Evolutionary conservation across 2,329 filamentous ascomycete genomes (phyloP), one percentile per base, ranked within the genome.

Genomic region (Cladosporium sp.): DNA sequence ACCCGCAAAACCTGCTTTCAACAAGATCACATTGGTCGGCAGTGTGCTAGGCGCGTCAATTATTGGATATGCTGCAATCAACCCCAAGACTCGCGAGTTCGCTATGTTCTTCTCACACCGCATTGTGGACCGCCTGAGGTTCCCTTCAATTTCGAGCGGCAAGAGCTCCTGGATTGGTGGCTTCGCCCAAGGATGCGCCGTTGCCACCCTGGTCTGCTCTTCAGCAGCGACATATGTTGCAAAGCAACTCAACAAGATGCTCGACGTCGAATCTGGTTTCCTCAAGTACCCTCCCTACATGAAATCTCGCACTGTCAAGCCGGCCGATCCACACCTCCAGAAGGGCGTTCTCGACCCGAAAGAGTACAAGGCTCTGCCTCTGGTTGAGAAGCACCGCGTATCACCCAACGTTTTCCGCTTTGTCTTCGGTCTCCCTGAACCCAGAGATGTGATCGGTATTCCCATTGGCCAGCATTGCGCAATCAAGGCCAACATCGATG

Each of bases 1-100:
- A 17, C 8, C 28, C 96, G 76, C 95, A 83, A 77, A 83, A 85
- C 77, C 82, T 97, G 10, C 25, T 25, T 36, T 22, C 47, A 36
- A 89, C 90, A 62, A 93, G 96, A 12, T 28, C 52, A 47, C 34
- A 2, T 25, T 55, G 19, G 32, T 55, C 20, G 52, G 52, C 40
- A 45, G 52, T 25, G 28, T 55, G 9, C 52, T 55, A 9, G 52
- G 52, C n/a, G 52, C 39, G 7, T 37, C 52, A 19, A 22, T 55
- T 10, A 19, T 55, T 7, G 52, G 52, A 3, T 55, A 25, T 15
- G 52, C 39, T 20, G 52, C 40, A 17, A 45, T 44, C 19, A 55
- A 55, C 40, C 40, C 52, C 1, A 47, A n/a, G 2, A 45, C 52
- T n/a, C 52, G 52, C 20, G 40, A 55, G 34, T 19, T 55, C 28